Evolutionary conservation across 345 rosid species (phyloP).

Genomic region (Salix caprea): DNA sequence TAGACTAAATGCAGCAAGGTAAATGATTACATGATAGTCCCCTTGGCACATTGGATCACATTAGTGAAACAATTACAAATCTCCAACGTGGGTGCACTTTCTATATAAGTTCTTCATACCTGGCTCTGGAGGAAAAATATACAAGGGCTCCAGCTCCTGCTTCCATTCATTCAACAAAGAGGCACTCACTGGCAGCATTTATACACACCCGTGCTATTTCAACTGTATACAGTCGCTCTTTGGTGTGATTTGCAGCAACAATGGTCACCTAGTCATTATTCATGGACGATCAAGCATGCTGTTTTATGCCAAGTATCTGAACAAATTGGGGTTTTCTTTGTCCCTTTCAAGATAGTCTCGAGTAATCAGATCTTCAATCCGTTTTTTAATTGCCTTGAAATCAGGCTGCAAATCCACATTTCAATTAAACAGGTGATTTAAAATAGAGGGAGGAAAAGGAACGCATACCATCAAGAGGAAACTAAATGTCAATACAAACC

Average conservation of each 20-base stretch:
- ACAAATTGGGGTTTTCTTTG: constrained; percentile 25
- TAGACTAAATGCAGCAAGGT: not conserved
- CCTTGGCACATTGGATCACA: constrained; percentile 10
- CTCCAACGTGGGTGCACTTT: constrained; percentile 16
- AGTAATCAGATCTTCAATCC: constrained; percentile 38
- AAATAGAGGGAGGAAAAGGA: not conserved
- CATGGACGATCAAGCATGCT: constrained; percentile 2
- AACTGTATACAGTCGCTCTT: not conserved
- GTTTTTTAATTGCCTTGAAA: constrained; percentile 35
- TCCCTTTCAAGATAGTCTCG: constrained; percentile 42
- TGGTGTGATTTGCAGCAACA: constrained; percentile 10
- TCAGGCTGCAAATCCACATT: constrained; percentile 36
- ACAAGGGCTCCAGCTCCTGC: constrained; percentile 30
- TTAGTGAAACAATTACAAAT: constrained; percentile 17
- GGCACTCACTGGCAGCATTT: constrained; percentile 15
- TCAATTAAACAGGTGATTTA: not conserved
- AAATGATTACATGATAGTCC: constrained; percentile 3
- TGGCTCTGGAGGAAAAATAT: constrained; percentile 30
- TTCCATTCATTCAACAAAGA: constrained; percentile 15
- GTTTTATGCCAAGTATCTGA: constrained; percentile 33
- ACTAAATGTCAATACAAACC: constrained; percentile 15
- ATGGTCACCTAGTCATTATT: constrained; percentile 10
- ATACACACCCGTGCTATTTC: constrained; percentile 13
- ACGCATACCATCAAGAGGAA: not conserved
- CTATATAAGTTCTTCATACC: constrained; percentile 21